A percentile compares a stretch with the other conserved stretches of the same genome.
phyloP scores from a whole-genome alignment of 257 asterid species.

The Solanum piurae region DNA sequence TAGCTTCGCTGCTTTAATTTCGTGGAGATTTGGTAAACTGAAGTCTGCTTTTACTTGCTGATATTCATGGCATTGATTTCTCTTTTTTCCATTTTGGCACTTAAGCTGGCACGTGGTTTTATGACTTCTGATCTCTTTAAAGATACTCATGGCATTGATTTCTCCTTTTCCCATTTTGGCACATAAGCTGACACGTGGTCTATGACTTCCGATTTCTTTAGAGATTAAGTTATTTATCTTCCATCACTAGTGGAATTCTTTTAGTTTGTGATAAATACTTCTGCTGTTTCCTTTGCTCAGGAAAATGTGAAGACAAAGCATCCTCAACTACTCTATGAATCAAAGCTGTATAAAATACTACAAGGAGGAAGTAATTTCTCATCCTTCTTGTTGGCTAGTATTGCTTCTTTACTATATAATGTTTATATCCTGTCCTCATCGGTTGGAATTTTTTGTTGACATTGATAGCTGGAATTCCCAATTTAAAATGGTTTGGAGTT shows the following conservation, averaged over 20 bases:
- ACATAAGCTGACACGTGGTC: neutral
- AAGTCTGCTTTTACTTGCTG: neutral
- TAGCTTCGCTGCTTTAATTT: neutral
- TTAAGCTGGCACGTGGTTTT: neutral
- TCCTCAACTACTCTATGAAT: constrained; percentile 69
- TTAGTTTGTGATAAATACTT: neutral
- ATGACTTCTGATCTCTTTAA: neutral
- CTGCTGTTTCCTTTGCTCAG: constrained; percentile 22
- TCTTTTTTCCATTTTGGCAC: neutral
- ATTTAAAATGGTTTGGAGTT: constrained; percentile 78
- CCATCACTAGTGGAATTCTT: neutral
- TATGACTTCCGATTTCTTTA: neutral
- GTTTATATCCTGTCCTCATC: neutral
- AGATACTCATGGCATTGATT: neutral
- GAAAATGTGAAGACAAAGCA: constrained; percentile 84
- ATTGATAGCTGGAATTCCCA: constrained; percentile 70
- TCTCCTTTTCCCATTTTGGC: neutral
- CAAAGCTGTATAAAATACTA: constrained; percentile 67
- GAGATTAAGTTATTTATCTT: neutral
- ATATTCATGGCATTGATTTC: neutral
- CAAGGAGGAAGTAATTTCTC: constrained; percentile 77
- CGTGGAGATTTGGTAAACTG: neutral
- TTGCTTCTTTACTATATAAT: neutral
- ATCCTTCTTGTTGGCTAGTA: constrained; percentile 1
- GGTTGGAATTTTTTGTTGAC: neutral